phyloP scores from a whole-genome alignment of 1,139 yeast genomes.

The Geotrichum candidum region DNA sequence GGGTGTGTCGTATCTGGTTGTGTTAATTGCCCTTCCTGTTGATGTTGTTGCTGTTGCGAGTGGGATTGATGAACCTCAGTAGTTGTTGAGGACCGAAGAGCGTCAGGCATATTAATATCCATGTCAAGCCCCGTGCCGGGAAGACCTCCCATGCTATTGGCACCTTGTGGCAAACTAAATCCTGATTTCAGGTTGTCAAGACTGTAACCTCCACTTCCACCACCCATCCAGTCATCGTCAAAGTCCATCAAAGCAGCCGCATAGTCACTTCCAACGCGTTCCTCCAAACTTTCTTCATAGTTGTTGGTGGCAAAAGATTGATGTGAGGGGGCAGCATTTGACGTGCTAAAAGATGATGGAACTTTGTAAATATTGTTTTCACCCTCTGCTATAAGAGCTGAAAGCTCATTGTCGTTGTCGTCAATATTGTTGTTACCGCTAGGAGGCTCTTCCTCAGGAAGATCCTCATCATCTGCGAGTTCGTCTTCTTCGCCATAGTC shows the following conservation, averaged over 20 bases:
- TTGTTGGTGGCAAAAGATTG: background rate
- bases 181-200: slow-evolving; percentile 1
- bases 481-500: slow-evolving; percentile 96
- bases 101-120: slow-evolving; percentile 11
- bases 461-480: slow-evolving; percentile 73
- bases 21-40: background rate
- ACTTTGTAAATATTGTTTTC: background rate
- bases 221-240: slow-evolving; percentile 17
- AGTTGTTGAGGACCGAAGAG: background rate
- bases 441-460: slow-evolving; percentile 41
- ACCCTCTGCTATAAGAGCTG: slow-evolving; percentile 9
- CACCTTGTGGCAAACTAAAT: slow-evolving; percentile 1
- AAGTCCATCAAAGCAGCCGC: slow-evolving; percentile 19
- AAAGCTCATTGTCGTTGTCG: slow-evolving; percentile 28
- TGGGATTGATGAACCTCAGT: slow-evolving; percentile 3
- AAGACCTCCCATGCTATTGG: background rate
- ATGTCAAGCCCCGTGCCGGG: background rate
- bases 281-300: slow-evolving; percentile 18
- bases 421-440: slow-evolving; percentile 23
- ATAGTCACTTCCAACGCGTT: slow-evolving; percentile 20
- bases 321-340: background rate
- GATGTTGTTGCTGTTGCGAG: background rate
- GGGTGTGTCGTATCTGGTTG: background rate
- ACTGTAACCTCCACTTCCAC: background rate
- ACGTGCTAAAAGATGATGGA: background rate